Evolutionary conservation across 441 rosid species (phyloP), one percentile per base, ranked within the genome.

Genomic region (Gossypium aridum): DNA sequence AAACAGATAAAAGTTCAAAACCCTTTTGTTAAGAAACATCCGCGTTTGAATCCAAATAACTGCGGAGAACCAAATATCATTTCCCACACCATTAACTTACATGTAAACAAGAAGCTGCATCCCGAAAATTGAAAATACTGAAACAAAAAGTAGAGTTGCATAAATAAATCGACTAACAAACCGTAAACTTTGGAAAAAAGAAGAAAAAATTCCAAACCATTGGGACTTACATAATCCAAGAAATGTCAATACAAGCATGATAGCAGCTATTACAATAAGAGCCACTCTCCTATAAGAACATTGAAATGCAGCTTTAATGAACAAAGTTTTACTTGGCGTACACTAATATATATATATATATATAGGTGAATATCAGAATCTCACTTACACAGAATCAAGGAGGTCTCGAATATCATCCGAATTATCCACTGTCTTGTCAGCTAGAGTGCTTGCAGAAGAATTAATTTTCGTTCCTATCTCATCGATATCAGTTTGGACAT

Each of bases 41-140:
- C 14, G 7, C 34, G 26, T 53, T 12, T 12, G 53, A 14, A 23
- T 12, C n/a, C 31, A 37, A 9, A 53, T 16, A 60, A n/a, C 7
- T 13, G 13, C 19, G 2, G 51, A 43, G 20, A 23, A 8, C 17
- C 16, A 22, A 23, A 60, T 60, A 25, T 1, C 59, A 3, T 43
- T 31, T 13, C 37, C n/a, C 64, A 45, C 3, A 19, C 23, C 13
- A 23, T 22, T 12, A 71, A 69, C 64, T 67, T 25, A 86, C 99
- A 89, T 81, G 87, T 88, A 93, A 56, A 93, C 90, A 2, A 90
- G 92, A 80, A 85, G 71, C 74, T 87, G 97, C 92, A 92, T 82
- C 67, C 94, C 97, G 2, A 92, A 89, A 25, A 92, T 70, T 0
- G 98, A 96, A 71, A 93, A 85, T 65, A 87, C 98, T 96, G 89